Evolutionary conservation across 257 asterid genomes (phyloP), one percentile per base, ranked within the genome.

Genomic region (Solanum chiquidenum): DNA sequence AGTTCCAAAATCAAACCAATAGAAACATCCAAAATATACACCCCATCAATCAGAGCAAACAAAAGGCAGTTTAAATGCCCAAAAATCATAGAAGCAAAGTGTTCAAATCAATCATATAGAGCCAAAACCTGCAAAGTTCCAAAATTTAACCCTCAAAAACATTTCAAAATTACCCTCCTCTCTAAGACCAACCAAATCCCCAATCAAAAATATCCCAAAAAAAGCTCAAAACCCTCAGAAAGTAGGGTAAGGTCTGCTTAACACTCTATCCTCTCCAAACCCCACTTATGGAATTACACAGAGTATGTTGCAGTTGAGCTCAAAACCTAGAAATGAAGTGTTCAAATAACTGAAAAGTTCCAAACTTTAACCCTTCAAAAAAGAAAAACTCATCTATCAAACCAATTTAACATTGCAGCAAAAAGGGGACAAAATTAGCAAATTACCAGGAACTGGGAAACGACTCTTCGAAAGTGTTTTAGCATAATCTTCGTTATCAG

Each of bases 401-500:
- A 79, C 68, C 42, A 46, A 80, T 9, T 27, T 18, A 25, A n/a
- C 18, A 79, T 25, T 29, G 68, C 34, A 80, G 18, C 23, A 86
- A 87, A 20, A 72, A n/a, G 4, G 20, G 3, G 13, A 2, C 69
- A 40, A 23, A 12, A 58, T 4, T 5, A 73, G 4, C 31, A 46
- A 85, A 55, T 77, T 92, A 93, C 99, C 99, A 85, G 99, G 99
- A 33, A 97, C 98, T 11, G 93, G 92, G 87, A 87, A 92, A 68
- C 91, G 92, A 87, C 98, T 97, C 27, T 34, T 92, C 68, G 94
- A 93, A 75, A 90, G 91, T 33, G 98, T 95, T 88, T 94, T 97
- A 71, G 87, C 90, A 87, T 95, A 97, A 52, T 94, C 98, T 87
- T 95, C 99, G 75, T 97, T 94, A 90, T 97, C 99, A 60, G 98